These are phyloP conservation scores for Chaetomium fimeti DNA, from an alignment of 495 filamentous ascomycete species.

Conservation along the genomic window DNA sequence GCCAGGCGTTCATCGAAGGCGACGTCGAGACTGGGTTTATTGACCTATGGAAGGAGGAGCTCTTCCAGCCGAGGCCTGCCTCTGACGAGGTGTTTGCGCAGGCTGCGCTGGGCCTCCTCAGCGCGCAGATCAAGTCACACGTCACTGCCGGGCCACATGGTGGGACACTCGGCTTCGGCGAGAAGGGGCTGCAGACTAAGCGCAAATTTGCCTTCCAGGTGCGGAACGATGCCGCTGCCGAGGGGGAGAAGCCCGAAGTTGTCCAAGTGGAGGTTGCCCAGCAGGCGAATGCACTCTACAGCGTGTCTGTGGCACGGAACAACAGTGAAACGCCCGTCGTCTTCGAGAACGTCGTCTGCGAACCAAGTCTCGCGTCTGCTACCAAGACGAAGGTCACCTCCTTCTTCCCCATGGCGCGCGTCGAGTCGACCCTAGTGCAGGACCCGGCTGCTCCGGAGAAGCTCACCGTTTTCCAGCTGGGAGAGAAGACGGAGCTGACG, in stretches of 20 bases:
- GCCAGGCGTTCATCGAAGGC: conserved; percentile 77
- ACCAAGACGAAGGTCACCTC: conserved; percentile 47
- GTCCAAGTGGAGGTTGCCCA: conserved; percentile 64
- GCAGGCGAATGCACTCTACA: conserved; percentile 59
- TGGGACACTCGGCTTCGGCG: conserved; percentile 55
- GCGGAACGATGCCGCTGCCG: conserved; percentile 42
- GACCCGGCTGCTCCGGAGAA: conserved; percentile 57
- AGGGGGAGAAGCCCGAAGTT: conserved; percentile 42
- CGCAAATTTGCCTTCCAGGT: conserved; percentile 59
- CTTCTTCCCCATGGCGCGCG: conserved; percentile 72
- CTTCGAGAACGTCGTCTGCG: conserved; percentile 47
- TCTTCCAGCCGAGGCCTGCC: conserved; percentile 58
- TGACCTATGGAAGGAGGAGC: conserved; percentile 73
- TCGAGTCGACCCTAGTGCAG: conserved; percentile 76
- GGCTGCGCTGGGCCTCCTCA: conserved; percentile 71
- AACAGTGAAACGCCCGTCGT: conserved; percentile 31
- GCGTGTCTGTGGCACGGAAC: conserved; percentile 57
- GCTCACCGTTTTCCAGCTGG: conserved; percentile 79
- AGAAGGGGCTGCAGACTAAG: conserved; percentile 35
- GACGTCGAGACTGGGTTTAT: conserved; percentile 97
- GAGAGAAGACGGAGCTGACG: conserved; percentile 69
- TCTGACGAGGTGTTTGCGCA: conserved; percentile 73
- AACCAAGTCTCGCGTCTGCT: conserved; percentile 28
- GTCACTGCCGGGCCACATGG: conserved; percentile 44
- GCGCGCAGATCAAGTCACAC: conserved; percentile 29